These are phyloP conservation scores for Starmerella scarabaei DNA, from an alignment of 805 yeast genomes.

Conservation along the genomic window DNA sequence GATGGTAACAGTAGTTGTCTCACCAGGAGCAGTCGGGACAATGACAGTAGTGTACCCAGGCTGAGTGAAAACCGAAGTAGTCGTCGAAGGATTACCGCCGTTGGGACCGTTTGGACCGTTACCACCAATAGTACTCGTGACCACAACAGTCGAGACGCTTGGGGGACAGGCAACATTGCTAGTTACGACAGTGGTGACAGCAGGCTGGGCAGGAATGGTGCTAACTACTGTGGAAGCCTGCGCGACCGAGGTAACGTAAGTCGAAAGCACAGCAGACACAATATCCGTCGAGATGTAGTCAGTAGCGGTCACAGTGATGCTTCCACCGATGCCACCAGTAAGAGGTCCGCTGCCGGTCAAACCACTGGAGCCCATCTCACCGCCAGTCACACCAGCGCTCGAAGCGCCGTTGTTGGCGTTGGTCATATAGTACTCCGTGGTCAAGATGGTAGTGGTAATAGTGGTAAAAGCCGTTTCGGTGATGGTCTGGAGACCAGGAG, in stretches of 20 bases:
- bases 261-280: slow-evolving; percentile 3
- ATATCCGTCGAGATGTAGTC: slow-evolving; percentile 3
- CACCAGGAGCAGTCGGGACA: slow-evolving; percentile 4
- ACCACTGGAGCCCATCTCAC: background rate
- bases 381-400: slow-evolving; percentile 1
- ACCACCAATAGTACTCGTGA: background rate
- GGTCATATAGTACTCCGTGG: slow-evolving; percentile 2
- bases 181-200: slow-evolving; percentile 4
- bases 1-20: slow-evolving; percentile 11
- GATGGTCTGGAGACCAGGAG: slow-evolving; percentile 9
- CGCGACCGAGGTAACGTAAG: slow-evolving; percentile 6
- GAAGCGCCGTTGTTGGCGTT: background rate
- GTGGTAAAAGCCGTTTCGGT: slow-evolving; percentile 8
- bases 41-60: slow-evolving; percentile 12
- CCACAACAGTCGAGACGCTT: background rate
- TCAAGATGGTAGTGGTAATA: background rate
- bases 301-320: background rate
- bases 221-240: slow-evolving; percentile 1
- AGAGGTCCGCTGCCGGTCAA: background rate
- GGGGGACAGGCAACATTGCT: background rate
- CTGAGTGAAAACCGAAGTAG: slow-evolving; percentile 6
- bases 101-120: background rate
- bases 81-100: slow-evolving; percentile 2
- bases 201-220: slow-evolving; percentile 13
- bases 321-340: background rate